Percentiles rank a stretch among this genome's conserved stretches.
phyloP scores from a whole-genome alignment of 805 yeast genomes.

The Spencermartinsiella europaea region DNA sequence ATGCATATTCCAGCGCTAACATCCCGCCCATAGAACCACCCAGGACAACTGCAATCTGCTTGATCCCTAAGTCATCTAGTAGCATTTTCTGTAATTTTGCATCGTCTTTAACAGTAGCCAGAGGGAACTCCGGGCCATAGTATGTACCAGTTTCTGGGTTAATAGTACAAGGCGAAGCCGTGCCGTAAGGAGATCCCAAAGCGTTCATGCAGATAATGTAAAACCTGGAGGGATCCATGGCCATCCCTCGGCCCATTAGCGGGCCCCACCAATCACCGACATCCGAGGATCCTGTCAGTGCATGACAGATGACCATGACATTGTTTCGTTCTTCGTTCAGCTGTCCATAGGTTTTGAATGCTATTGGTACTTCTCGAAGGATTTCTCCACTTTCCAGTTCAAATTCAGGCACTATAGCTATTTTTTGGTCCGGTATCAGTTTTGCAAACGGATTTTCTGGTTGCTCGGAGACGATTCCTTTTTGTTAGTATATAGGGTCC shows the following conservation, averaged over 20 bases:
- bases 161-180: conserved; percentile 84
- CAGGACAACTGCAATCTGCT: conserved; percentile 71
- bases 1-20: conserved; percentile 87
- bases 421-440: conserved; percentile 70
- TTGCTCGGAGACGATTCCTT: conserved; percentile 12
- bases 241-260: conserved; percentile 71
- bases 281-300: conserved; percentile 91
- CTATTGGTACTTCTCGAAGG: conserved; percentile 74
- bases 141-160: conserved; percentile 69
- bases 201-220: conserved; percentile 85
- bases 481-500: no score
- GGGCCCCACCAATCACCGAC: conserved; percentile 99
- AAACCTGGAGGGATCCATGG: conserved; percentile 86
- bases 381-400: conserved; percentile 78
- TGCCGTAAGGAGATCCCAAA: conserved; percentile 95
- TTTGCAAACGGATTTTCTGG: conserved; percentile 58
- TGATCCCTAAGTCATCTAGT: conserved; percentile 75
- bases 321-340: conserved; percentile 66
- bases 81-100: conserved; percentile 71
- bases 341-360: conserved; percentile 93
- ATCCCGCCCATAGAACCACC: conserved; percentile 99
- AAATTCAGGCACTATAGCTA: conserved; percentile 70
- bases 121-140: conserved; percentile 93
- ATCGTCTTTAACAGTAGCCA: conserved; percentile 92
- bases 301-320: conserved; percentile 89